phyloP scores from a whole-genome alignment of 345 rosid species.

The Acer campestre region DNA sequence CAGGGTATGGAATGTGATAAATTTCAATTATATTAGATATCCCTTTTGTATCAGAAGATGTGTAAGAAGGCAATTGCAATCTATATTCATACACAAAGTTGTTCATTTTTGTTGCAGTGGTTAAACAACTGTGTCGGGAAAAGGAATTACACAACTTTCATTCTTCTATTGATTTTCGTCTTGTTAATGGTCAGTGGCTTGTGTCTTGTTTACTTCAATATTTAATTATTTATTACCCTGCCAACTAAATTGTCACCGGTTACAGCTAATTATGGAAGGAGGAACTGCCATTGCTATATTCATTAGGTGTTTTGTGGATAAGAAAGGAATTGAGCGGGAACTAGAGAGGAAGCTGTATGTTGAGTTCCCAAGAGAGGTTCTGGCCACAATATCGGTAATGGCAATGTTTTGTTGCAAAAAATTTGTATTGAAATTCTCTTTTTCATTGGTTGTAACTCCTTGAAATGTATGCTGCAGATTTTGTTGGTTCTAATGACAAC shows the following conservation, averaged over 20 bases:
- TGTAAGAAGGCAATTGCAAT: background rate
- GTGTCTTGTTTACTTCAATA: background rate
- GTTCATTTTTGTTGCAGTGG: conserved; percentile 63
- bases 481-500: conserved; percentile 71
- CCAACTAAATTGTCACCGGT: conserved; percentile 12
- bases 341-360: conserved; percentile 54
- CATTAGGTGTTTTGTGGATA: conserved; percentile 84
- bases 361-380: conserved; percentile 75
- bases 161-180: conserved; percentile 81
- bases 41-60: background rate
- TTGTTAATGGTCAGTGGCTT: conserved; percentile 73
- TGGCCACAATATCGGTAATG: conserved; percentile 81
- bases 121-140: conserved; percentile 93
- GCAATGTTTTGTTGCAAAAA: background rate
- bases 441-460: conserved; percentile 20
- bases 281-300: conserved; percentile 89
- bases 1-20: conserved; percentile 50
- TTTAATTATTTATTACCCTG: conserved; percentile 1
- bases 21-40: background rate
- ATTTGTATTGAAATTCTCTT: conserved; percentile 9
- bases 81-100: conserved; percentile 12
- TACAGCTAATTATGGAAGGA: conserved; percentile 84
- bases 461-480: conserved; percentile 47
- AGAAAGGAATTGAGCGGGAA: conserved; percentile 80
- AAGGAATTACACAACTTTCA: conserved; percentile 85